phyloP scores from a whole-genome alignment of 1,284 basidiomycete genomes.

The Golubevia sp. region DNA sequence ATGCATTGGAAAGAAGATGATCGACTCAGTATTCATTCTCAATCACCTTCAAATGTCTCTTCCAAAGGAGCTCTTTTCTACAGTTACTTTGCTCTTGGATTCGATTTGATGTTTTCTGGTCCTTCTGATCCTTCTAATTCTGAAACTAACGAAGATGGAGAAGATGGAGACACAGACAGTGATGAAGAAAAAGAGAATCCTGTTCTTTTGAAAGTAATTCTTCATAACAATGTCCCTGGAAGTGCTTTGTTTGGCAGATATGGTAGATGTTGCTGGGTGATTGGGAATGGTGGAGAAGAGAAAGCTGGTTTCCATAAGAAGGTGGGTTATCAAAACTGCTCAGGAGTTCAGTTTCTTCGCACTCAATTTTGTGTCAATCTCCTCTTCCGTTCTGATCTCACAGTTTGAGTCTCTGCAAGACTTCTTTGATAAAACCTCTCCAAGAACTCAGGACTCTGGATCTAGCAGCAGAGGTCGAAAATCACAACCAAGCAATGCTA shows the following conservation, averaged over 20 bases:
- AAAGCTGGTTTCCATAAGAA: too few relatives aligned
- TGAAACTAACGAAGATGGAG: not conserved
- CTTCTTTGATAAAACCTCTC: too few relatives aligned
- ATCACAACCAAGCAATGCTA: not conserved
- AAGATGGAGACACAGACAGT: too few relatives aligned
- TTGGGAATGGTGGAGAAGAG: not conserved
- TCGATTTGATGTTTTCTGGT: not conserved
- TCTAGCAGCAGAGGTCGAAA: not conserved
- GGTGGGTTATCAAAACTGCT: too few relatives aligned
- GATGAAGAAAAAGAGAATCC: not conserved
- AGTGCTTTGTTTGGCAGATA: not conserved
- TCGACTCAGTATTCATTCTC: too few relatives aligned
- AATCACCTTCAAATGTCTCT: not conserved
- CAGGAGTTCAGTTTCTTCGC: too few relatives aligned
- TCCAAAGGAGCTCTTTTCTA: not conserved
- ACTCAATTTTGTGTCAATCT: too few relatives aligned
- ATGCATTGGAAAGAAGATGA: too few relatives aligned
- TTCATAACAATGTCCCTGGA: not conserved
- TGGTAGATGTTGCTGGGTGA: not conserved
- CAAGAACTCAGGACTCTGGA: too few relatives aligned
- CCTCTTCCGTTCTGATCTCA: too few relatives aligned
- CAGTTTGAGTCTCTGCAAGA: too few relatives aligned
- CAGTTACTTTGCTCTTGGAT: not conserved
- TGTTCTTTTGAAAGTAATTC: not conserved
- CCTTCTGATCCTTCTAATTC: not conserved